phyloP scores from a whole-genome alignment of 148 eudicot genomes.

The Limonium bicolor region DNA sequence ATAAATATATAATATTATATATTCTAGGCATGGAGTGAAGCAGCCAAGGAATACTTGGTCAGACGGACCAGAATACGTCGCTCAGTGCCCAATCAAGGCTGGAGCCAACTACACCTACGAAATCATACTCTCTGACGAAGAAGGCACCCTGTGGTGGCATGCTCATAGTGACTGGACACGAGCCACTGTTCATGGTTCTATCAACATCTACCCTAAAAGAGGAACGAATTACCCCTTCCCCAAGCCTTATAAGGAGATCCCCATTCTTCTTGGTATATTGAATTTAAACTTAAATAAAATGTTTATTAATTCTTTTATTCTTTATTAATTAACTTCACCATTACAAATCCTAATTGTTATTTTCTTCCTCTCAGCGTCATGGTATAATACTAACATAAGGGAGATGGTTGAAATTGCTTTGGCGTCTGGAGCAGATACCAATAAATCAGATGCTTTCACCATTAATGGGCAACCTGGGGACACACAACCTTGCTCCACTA shows the following conservation, averaged over 20 bases:
- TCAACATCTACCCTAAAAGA: constrained; percentile 29
- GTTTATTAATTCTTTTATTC: no score
- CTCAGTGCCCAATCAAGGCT: constrained; percentile 39
- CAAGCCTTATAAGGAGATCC: constrained; percentile 27
- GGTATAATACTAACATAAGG: constrained; percentile 22
- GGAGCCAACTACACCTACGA: constrained; percentile 27
- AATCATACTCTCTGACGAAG: constrained; percentile 28
- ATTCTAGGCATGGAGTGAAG: constrained; percentile 33
- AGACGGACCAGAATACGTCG: constrained; percentile 45
- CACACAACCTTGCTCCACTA: constrained; percentile 10
- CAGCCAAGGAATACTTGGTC: constrained; percentile 48
- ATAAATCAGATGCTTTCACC: constrained; percentile 13
- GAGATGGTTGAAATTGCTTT: constrained; percentile 5
- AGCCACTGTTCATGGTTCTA: constrained; percentile 46
- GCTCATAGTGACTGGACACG: constrained; percentile 45
- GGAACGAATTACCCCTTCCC: constrained; percentile 43
- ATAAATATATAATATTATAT: not conserved
- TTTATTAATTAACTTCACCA: no score
- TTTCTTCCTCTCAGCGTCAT: not conserved
- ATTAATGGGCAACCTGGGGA: constrained; percentile 28
- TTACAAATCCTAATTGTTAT: no score
- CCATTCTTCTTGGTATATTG: constrained; percentile 30
- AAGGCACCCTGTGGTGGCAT: constrained; percentile 55
- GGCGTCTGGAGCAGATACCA: constrained; percentile 9
- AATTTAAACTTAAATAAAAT: no score